Conservation (phyloP, 2,329 filamentous ascomycete species). For the Claviceps capensis region DNA sequence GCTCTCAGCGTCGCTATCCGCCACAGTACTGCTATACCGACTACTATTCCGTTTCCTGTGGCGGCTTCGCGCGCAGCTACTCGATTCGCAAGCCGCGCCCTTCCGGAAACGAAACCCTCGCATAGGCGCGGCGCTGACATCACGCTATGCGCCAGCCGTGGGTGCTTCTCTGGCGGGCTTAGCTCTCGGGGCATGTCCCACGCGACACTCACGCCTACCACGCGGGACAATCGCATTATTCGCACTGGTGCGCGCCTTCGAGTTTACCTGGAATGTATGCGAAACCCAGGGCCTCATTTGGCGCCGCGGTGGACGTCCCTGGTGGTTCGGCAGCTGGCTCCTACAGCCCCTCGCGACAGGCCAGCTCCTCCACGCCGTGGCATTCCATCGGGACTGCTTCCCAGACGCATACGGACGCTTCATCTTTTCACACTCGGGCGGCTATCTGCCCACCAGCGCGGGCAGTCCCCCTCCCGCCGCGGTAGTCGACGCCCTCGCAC, state of each 20-base stretch:
- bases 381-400: conserved; percentile 65
- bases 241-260: conserved; percentile 63
- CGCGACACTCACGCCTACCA: conserved; percentile 32
- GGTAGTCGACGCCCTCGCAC: conserved; percentile 67
- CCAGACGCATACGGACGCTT: conserved; percentile 40
- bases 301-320: conserved; percentile 48
- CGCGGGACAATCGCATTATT: conserved; percentile 75
- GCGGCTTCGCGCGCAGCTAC: conserved; percentile 62
- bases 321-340: conserved; percentile 79
- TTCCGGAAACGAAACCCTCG: conserved; percentile 76
- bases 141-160: conserved; percentile 72
- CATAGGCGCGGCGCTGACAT: conserved; percentile 62
- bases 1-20: conserved; percentile 68
- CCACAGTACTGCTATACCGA: conserved; percentile 78
- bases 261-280: conserved; percentile 74
- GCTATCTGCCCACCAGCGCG: conserved; percentile 47
- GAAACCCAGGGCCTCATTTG: conserved; percentile 60
- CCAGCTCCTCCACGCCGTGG: conserved; percentile 61
- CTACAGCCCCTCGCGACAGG: conserved; percentile 64
- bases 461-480: conserved; percentile 48
- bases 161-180: conserved; percentile 80
- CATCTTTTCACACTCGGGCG: conserved; percentile 57
- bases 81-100: conserved; percentile 64
- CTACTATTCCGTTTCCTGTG: conserved; percentile 82
- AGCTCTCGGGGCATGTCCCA: conserved; percentile 61